Conservation (phyloP, 192 early-diverging fungal species). For the Pilobolus umbonatus region DNA sequence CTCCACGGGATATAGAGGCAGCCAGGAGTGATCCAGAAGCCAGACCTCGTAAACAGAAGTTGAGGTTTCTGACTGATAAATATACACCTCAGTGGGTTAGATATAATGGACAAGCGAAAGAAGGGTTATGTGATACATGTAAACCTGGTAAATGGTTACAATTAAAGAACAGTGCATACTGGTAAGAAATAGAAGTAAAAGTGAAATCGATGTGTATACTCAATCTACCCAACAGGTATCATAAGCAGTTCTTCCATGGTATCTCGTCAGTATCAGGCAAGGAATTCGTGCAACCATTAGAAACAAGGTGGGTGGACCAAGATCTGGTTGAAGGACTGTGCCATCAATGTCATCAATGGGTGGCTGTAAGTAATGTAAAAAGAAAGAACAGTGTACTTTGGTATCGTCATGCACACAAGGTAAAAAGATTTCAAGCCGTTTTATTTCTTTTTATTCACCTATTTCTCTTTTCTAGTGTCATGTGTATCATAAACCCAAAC, state of each 20-base stretch:
- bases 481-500: conserved; percentile 71
- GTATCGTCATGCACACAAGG: conserved; percentile 83
- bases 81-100: conserved; percentile 87
- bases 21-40: conserved; percentile 44
- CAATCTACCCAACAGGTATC: conserved; percentile 49
- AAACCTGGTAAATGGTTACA: conserved; percentile 81
- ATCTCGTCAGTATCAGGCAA: conserved; percentile 82
- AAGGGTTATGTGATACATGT: conserved; percentile 82
- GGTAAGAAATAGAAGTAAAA: conserved; percentile 56
- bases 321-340: conserved; percentile 76
- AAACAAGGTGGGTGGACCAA: conserved; percentile 62
- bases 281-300: conserved; percentile 66
- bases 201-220: background rate
- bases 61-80: conserved; percentile 64
- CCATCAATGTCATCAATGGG: conserved; percentile 81
- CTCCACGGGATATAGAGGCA: conserved; percentile 36
- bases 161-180: conserved; percentile 83
- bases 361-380: conserved; percentile 72
- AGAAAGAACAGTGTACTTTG: conserved; percentile 74
- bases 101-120: conserved; percentile 67
- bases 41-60: conserved; percentile 64
- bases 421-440: conserved; percentile 12
- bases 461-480: conserved; percentile 53
- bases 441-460: background rate
- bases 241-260: conserved; percentile 85